Base-by-base conservation (phyloP, 257 asterid species). In the Rehmannia glutinosa region DNA sequence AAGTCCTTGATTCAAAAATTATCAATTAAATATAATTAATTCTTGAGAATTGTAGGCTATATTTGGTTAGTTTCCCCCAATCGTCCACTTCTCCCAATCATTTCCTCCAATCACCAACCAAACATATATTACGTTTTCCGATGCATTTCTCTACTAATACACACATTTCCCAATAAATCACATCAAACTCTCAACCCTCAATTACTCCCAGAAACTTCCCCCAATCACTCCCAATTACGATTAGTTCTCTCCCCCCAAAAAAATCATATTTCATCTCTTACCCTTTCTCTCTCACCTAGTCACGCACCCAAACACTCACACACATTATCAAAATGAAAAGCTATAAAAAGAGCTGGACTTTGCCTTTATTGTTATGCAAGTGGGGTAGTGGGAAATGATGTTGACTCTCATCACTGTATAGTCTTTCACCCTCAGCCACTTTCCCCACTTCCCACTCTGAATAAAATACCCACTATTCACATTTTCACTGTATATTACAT, bases 381-480 rank as follows among this genome's bases (percentile, higher is more conserved):
- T 68, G 66, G 81, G 78, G 65, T 43, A 58, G 56, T 65, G 66
- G 70, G 57, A 71, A 51, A 13, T n/a, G 67, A 70, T 70, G 51
- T 58, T 39, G 80, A 70, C 70, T 53, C 70, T 70, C 76, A 25
- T 59, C 73, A 64, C 66, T 50, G 61, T 49, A 19, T 19, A 16
- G 2, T 43, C 69, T 57, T 2, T 39, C 72, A 39, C 10, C 67
- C 20, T 63, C 76, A 28, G 2, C 62, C n/a, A n/a, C 59, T 57
- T 47, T n/a, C n/a, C n/a, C n/a, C n/a, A n/a, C n/a, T n/a, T n/a
- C n/a, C 69, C 68, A 42, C 72, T 52, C 56, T 15, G 12, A 68
- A 55, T 68, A 50, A 43, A 54, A 68, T 32, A 30, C 59, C 42
- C 0, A 25, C 38, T 3, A 16, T 7, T 12, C 41, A 8, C 4